A percentile compares a stretch with the other conserved stretches of the same genome.
phyloP scores from a whole-genome alignment of 1,139 yeast genomes.

The Tardiomyces depauwii region DNA sequence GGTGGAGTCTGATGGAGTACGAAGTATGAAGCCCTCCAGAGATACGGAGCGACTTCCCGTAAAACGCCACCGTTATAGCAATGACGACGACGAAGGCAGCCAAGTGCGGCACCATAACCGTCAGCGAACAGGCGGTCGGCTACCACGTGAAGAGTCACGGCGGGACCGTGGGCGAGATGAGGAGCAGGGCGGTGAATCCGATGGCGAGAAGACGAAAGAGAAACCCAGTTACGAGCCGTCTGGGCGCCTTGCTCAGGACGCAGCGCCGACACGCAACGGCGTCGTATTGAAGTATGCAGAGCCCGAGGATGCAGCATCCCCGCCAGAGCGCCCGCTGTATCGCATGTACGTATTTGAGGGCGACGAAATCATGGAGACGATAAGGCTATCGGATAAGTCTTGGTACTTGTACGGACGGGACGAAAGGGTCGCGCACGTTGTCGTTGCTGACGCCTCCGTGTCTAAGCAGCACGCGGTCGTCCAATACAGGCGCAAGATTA shows the following conservation, averaged over 20 bases:
- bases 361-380: constrained; percentile 21
- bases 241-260: constrained; percentile 36
- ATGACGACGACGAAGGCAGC: constrained; percentile 1
- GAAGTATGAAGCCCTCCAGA: too few relatives aligned
- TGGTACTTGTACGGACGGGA: constrained; percentile 39
- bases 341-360: constrained; percentile 18
- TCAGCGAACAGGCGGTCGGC: background rate
- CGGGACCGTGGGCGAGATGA: background rate
- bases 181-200: background rate
- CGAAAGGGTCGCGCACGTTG: constrained; percentile 16
- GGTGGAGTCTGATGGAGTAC: too few relatives aligned
- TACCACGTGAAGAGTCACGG: background rate
- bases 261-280: constrained; percentile 30
- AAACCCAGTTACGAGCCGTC: constrained; percentile 34
- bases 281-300: constrained; percentile 33
- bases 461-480: constrained; percentile 48
- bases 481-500: constrained; percentile 31
- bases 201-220: constrained; percentile 11
- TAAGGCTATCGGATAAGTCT: constrained; percentile 23
- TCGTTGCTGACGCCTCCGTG: constrained; percentile 1
- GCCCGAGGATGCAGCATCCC: constrained; percentile 31
- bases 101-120: constrained; percentile 1
- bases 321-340: constrained; percentile 14
- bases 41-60: too few relatives aligned
- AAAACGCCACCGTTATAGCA: background rate